These are phyloP conservation scores for Pichia occidentalis DNA, from an alignment of 805 yeast species.

Conservation along the genomic window DNA sequence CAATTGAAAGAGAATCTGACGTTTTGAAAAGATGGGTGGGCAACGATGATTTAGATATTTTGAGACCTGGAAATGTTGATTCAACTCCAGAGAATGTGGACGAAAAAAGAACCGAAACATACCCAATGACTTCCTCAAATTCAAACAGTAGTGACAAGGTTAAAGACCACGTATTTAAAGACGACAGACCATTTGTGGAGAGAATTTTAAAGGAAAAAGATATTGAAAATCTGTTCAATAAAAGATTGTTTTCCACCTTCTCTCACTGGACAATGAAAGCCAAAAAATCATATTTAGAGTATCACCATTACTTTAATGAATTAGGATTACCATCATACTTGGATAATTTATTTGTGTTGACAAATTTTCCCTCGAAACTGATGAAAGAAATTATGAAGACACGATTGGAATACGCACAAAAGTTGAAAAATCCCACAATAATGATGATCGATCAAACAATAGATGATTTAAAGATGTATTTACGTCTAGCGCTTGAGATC, in stretches of 20 bases:
- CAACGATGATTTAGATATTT: conserved; percentile 66
- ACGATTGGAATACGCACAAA: conserved; percentile 70
- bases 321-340: conserved; percentile 70
- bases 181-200: conserved; percentile 73
- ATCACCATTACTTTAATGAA: conserved; percentile 54
- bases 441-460: conserved; percentile 95
- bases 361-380: conserved; percentile 71
- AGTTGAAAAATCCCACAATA: conserved; percentile 78
- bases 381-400: conserved; percentile 73
- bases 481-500: conserved; percentile 67
- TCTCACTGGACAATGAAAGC: conserved; percentile 82
- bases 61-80: conserved; percentile 24
- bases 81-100: too few relatives aligned
- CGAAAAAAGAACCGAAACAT: too few relatives aligned
- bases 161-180: conserved; percentile 39
- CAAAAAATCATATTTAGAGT: conserved; percentile 59
- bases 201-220: conserved; percentile 75
- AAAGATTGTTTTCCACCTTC: conserved; percentile 58
- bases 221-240: conserved; percentile 62
- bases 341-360: conserved; percentile 55
- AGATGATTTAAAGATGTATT: conserved; percentile 73
- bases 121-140: background rate
- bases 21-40: conserved; percentile 78
- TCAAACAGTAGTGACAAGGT: background rate
- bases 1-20: conserved; percentile 55